Base-by-base conservation (phyloP, 2,329 filamentous ascomycete genomes). In the Apiospora saccharicola region DNA sequence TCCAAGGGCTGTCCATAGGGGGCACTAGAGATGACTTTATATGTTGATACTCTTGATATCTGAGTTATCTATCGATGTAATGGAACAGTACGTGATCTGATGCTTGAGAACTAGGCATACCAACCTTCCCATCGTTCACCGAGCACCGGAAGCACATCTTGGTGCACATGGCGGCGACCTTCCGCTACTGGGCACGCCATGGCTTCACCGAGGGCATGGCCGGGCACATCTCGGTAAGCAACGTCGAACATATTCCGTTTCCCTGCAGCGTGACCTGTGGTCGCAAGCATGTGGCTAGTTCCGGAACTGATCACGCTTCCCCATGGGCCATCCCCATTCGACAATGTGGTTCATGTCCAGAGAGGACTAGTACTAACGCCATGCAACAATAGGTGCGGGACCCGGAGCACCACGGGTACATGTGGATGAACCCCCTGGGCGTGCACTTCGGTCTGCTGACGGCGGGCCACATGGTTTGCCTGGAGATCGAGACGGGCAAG, bases 381-480 rank as follows among this genome's bases (percentile, higher is more conserved):
- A n/a, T 19, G 8, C 8, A 4, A 13, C 30, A 14, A 22, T 12
- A 61, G 53, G 53, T 93, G 1, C 86, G 91, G 16, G 91, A 93
- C 78, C 91, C 91, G 0, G 90, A 92, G 79, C 84, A 88, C 75
- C 82, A 83, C 0, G 83, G 89, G 73, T 85, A 85, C 19, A 91
- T 92, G 70, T 94, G 92, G 92, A 93, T 92, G 79, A 87, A 93
- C 89, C 82, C 91, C 81, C 72, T 93, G 0, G 90, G 89, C 2
- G 85, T 86, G 19, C 90, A 93, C 79, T 94, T 93, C 77, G 91
- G 86, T 5, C 81, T 91, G 73, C 83, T 93, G 69, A 90, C 88
- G 73, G 90, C 90, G 0, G 87, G 85, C 1, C 91, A 93, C 78
- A 90, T 93, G 87, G 88, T 93, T 68, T 87, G 91, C 61, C 86